Conservation (phyloP, 805 yeast species). For the Yarrowia porcina region DNA sequence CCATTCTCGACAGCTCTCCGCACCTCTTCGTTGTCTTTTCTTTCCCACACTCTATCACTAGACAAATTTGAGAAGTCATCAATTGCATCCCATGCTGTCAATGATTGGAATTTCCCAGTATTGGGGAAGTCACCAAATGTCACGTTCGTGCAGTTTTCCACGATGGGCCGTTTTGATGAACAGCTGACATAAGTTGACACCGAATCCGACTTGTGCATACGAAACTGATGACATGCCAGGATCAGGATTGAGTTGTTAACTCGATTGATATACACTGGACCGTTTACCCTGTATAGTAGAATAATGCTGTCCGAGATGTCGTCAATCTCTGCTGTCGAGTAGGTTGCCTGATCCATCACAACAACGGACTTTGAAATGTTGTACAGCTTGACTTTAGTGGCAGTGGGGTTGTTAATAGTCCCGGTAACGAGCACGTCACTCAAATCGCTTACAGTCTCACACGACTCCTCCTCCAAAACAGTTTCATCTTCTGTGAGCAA, state of each 20-base stretch:
- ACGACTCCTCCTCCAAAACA: not conserved
- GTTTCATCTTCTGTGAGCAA: not conserved
- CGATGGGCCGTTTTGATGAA: constrained; percentile 1
- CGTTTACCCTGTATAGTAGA: not conserved
- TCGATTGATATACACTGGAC: constrained; percentile 2
- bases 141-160: not conserved
- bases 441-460: not conserved
- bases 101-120: not conserved
- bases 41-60: not conserved
- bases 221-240: constrained; percentile 20
- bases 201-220: constrained; percentile 10
- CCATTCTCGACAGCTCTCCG: not conserved
- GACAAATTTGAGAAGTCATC: constrained; percentile 13
- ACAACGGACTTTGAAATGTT: not conserved
- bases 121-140: constrained; percentile 15
- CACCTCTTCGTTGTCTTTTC: not conserved
- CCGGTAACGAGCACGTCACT: not conserved
- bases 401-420: not conserved
- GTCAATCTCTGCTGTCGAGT: constrained; percentile 13
- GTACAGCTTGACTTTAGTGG: not conserved
- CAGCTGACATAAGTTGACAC: constrained; percentile 4
- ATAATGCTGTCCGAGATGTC: not conserved
- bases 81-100: not conserved
- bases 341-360: not conserved
- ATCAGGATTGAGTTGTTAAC: not conserved